Conservation (phyloP, 2,329 filamentous ascomycete species). For the Penicillium capsulatum region DNA sequence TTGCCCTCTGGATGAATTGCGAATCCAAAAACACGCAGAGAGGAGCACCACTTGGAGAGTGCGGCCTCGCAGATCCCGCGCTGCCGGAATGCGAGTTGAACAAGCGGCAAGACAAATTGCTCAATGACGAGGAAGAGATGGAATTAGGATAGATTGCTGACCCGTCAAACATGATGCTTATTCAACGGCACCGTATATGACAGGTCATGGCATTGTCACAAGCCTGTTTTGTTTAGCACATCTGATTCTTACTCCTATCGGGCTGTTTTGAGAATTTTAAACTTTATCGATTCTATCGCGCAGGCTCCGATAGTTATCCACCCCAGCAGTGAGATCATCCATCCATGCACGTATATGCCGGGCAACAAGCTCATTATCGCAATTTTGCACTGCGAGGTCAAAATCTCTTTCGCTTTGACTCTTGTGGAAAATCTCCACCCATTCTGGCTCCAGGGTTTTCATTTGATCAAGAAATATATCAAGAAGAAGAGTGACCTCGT, state of each 20-base stretch:
- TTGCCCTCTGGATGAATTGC: too few relatives aligned
- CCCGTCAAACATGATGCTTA: too few relatives aligned
- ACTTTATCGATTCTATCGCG: constrained; percentile 47
- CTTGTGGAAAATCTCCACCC: constrained; percentile 7
- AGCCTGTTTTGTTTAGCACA: neutral
- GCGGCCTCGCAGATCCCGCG: too few relatives aligned
- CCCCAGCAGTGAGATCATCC: constrained; percentile 35
- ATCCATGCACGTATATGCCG: constrained; percentile 9
- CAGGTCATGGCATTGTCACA: too few relatives aligned
- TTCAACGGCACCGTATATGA: too few relatives aligned
- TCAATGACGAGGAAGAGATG: too few relatives aligned
- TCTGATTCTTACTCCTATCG: neutral
- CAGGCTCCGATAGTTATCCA: constrained; percentile 43
- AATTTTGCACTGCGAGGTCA: constrained; percentile 9
- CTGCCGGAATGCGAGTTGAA: too few relatives aligned
- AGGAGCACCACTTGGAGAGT: too few relatives aligned
- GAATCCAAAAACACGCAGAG: too few relatives aligned
- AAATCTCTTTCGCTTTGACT: constrained; percentile 13
- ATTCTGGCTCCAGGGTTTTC: constrained; percentile 10
- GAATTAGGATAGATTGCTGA: too few relatives aligned
- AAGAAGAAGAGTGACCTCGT: constrained; percentile 16
- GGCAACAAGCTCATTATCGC: constrained; percentile 7
- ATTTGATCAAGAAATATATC: constrained; percentile 14
- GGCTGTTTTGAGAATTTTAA: neutral
- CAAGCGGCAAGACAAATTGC: too few relatives aligned